Evolutionary conservation across 768 basidiomycete species (phyloP).

Genomic region (Panus rudis): DNA sequence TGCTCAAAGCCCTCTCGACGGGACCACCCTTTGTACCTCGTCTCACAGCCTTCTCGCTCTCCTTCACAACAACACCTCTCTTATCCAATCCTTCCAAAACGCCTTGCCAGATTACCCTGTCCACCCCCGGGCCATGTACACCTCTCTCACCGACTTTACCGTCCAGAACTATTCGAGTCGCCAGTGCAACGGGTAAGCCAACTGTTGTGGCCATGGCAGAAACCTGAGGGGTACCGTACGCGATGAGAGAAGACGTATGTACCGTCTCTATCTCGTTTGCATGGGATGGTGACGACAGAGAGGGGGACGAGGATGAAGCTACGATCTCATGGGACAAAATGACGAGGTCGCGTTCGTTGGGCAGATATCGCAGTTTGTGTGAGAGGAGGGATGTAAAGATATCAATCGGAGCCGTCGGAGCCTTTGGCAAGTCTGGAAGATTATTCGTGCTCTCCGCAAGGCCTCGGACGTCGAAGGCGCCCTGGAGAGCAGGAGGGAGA

Average conservation of each 20-base stretch:
- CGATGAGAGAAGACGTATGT: constrained; percentile 60
- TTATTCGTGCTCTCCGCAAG: no score
- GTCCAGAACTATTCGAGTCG: constrained; percentile 64
- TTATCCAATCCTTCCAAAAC: constrained; percentile 57
- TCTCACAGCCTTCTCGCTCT: constrained; percentile 18
- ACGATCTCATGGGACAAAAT: constrained; percentile 81
- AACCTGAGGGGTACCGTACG: constrained; percentile 48
- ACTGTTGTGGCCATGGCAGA: constrained; percentile 92
- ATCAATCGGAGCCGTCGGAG: constrained; percentile 52
- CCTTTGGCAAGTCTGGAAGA: constrained; percentile 40
- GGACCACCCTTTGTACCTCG: not conserved
- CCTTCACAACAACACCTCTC: constrained; percentile 34
- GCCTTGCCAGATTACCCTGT: constrained; percentile 49
- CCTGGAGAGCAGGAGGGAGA: constrained; percentile 13
- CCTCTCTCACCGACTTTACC: constrained; percentile 45
- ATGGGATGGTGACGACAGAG: constrained; percentile 34
- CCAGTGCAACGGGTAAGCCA: constrained; percentile 82
- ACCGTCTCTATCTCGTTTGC: no score
- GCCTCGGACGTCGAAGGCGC: constrained; percentile 10
- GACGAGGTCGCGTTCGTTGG: constrained; percentile 79
- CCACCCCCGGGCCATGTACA: constrained; percentile 60
- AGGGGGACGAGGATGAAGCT: constrained; percentile 24
- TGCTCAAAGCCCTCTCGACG: constrained; percentile 1
- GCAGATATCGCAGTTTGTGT: constrained; percentile 60
- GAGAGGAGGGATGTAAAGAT: constrained; percentile 68